Evolutionary conservation across 2,329 filamentous ascomycete species (phyloP).

Genomic region (Sphaerulina musiva): DNA sequence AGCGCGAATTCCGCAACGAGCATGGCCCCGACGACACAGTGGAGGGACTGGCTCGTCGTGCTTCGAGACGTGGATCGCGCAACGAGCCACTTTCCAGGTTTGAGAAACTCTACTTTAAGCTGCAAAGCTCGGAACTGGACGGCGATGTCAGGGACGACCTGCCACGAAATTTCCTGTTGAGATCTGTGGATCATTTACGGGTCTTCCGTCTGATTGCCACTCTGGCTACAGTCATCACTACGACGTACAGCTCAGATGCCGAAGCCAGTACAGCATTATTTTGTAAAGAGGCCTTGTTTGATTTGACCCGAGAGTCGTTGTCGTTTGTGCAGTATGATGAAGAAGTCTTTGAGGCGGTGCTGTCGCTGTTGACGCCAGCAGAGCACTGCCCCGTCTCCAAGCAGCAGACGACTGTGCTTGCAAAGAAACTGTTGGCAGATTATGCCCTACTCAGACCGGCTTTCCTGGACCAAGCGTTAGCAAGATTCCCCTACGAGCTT

Average conservation of each 20-base stretch:
- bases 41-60: conserved; percentile 11
- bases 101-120: conserved; percentile 24
- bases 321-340: conserved; percentile 64
- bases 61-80: conserved; percentile 13
- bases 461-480: conserved; percentile 61
- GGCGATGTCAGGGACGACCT: conserved; percentile 40
- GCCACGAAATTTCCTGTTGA: conserved; percentile 28
- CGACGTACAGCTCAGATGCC: conserved; percentile 44
- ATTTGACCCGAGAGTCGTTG: conserved; percentile 62
- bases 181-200: conserved; percentile 41
- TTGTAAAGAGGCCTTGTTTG: conserved; percentile 59
- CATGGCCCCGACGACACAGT: conserved; percentile 31
- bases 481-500: conserved; percentile 80
- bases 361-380: conserved; percentile 51
- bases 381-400: conserved; percentile 2
- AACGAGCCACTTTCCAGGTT: conserved; percentile 18
- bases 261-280: conserved; percentile 54
- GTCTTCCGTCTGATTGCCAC: conserved; percentile 45
- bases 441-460: conserved; percentile 47
- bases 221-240: conserved; percentile 41
- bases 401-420: conserved; percentile 28
- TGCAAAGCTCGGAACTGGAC: conserved; percentile 20
- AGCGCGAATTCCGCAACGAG: conserved; percentile 9
- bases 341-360: conserved; percentile 60
- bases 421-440: conserved; percentile 53